Evolutionary conservation across 164 flowering plant genomes (phyloP).

Genomic region (Vitis amurensis): DNA sequence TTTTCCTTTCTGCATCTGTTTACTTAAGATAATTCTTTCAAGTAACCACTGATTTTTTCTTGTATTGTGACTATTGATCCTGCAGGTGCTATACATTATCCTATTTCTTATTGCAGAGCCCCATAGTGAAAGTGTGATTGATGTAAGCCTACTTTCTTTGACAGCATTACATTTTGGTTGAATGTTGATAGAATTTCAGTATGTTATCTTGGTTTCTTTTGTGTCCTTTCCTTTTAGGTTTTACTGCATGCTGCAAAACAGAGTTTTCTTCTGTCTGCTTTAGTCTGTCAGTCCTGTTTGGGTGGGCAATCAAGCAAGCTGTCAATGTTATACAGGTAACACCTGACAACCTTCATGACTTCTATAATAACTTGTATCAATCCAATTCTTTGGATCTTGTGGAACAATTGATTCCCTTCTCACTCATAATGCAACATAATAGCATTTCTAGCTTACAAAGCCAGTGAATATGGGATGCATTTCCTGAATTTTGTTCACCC

Average conservation of each 20-base stretch:
- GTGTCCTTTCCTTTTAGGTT: slow-evolving; percentile 23
- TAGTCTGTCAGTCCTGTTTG: slow-evolving; percentile 47
- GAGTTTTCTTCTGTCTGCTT: slow-evolving; percentile 19
- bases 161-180: not conserved
- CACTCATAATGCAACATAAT: no score
- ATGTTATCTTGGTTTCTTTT: slow-evolving; percentile 7
- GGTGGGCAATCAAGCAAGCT: slow-evolving; percentile 80
- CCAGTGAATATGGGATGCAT: no score
- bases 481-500: no score
- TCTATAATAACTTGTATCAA: not conserved
- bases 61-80: slow-evolving; percentile 1
- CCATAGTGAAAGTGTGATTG: slow-evolving; percentile 46
- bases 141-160: slow-evolving; percentile 42
- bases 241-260: slow-evolving; percentile 6
- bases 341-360: no score
- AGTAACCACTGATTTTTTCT: not conserved
- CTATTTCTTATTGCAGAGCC: slow-evolving; percentile 65
- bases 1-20: not conserved
- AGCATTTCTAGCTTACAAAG: no score
- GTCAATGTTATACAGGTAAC: slow-evolving; percentile 82
- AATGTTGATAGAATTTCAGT: not conserved
- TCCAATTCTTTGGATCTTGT: not conserved
- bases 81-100: slow-evolving; percentile 83
- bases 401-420: not conserved
- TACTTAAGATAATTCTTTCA: not conserved